phyloP scores from a whole-genome alignment of 352 stramenopile genomes.

The Phytophthora capsici region DNA sequence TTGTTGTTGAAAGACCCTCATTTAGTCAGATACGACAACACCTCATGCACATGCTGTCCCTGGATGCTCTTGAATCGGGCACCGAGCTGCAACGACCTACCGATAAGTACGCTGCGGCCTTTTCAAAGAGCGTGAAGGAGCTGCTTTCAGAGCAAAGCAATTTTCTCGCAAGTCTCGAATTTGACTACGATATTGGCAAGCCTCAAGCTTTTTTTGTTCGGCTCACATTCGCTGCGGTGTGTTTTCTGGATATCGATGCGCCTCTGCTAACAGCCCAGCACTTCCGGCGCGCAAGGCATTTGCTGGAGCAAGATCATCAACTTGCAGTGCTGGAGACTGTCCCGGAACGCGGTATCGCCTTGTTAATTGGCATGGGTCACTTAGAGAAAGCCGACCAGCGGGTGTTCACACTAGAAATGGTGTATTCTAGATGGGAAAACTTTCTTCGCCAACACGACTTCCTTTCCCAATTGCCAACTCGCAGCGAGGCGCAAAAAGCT shows the following conservation, averaged over 20 bases:
- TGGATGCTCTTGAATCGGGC: slow-evolving; percentile 45
- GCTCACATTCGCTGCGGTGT: slow-evolving; percentile 56
- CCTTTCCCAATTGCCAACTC: slow-evolving; percentile 63
- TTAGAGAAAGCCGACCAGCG: slow-evolving; percentile 68
- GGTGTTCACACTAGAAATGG: slow-evolving; percentile 86
- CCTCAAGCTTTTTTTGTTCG: slow-evolving; percentile 71
- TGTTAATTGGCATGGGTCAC: slow-evolving; percentile 83
- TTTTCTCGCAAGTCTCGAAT: slow-evolving; percentile 64
- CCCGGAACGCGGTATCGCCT: slow-evolving; percentile 68
- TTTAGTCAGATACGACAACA: slow-evolving; percentile 64
- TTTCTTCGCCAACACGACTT: slow-evolving; percentile 84
- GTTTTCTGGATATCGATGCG: slow-evolving; percentile 44
- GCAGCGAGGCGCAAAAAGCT: slow-evolving; percentile 76
- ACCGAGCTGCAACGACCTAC: slow-evolving; percentile 21
- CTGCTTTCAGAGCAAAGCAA: slow-evolving; percentile 41
- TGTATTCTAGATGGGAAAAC: slow-evolving; percentile 80
- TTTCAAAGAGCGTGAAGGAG: slow-evolving; percentile 49
- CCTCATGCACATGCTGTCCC: slow-evolving; percentile 45
- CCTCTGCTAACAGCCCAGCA: slow-evolving; percentile 52
- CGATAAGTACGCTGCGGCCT: slow-evolving; percentile 42
- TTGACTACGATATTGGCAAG: slow-evolving; percentile 82
- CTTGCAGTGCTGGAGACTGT: slow-evolving; percentile 74
- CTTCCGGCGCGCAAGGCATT: slow-evolving; percentile 57
- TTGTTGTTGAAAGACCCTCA: slow-evolving; percentile 66
- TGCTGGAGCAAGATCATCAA: slow-evolving; percentile 78